phyloP scores from a whole-genome alignment of 2,329 filamentous ascomycete species.

The Drechslera avenae region DNA sequence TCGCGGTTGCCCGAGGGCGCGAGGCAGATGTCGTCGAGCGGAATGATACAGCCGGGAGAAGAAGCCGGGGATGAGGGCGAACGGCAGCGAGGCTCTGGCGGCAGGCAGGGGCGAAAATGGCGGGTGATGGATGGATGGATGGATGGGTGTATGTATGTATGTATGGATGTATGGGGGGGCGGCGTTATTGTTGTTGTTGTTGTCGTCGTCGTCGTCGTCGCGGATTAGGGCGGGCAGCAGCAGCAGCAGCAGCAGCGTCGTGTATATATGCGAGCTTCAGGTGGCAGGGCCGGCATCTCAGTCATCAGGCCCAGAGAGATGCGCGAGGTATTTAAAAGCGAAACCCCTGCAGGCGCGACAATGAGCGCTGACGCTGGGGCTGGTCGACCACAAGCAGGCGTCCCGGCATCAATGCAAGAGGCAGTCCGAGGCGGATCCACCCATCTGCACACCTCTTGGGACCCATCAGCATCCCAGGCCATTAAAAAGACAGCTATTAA shows the following conservation, averaged over 20 bases:
- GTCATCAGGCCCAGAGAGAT: constrained; percentile 27
- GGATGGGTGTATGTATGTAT: too few relatives aligned
- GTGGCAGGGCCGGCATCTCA: constrained; percentile 26
- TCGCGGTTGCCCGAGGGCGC: neutral
- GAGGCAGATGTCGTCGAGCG: neutral
- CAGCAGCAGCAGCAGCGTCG: constrained; percentile 1
- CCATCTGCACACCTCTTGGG: constrained; percentile 21
- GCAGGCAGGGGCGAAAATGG: neutral
- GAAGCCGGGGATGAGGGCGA: constrained; percentile 3
- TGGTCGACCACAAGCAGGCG: constrained; percentile 19
- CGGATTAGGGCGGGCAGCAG: neutral
- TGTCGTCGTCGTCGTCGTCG: too few relatives aligned
- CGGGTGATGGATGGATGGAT: constrained; percentile 9
- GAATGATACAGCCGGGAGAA: neutral
- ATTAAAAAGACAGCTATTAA: constrained; percentile 30
- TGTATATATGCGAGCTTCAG: neutral
- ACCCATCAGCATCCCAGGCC: constrained; percentile 27
- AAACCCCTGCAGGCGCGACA: constrained; percentile 27
- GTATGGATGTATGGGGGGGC: too few relatives aligned
- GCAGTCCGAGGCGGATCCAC: constrained; percentile 29
- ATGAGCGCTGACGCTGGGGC: constrained; percentile 24
- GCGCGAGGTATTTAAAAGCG: constrained; percentile 36
- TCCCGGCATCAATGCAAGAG: constrained; percentile 19
- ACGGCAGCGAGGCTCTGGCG: neutral
- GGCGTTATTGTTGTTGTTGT: too few relatives aligned